Evolutionary conservation across 495 filamentous ascomycete genomes (phyloP).

Genomic region (Saxophila tyrrhenica): DNA sequence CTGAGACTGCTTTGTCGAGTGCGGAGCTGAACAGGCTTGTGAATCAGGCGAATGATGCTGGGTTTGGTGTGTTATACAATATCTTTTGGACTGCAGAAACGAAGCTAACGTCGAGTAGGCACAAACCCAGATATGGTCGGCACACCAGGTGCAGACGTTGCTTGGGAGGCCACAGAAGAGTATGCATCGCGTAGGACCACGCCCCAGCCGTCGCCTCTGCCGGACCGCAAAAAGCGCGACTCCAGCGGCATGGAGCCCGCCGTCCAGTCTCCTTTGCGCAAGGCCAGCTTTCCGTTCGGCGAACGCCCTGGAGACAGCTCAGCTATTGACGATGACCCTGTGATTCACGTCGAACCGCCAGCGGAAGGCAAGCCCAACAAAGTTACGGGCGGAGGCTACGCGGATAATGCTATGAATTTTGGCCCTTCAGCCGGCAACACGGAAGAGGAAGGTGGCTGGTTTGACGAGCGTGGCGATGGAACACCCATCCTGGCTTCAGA

Average conservation of each 20-base stretch:
- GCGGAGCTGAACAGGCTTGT: slow-evolving; percentile 89
- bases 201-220: slow-evolving; percentile 43
- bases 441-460: slow-evolving; percentile 37
- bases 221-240: slow-evolving; percentile 24
- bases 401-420: slow-evolving; percentile 34
- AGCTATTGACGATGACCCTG: slow-evolving; percentile 41
- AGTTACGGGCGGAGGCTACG: slow-evolving; percentile 41
- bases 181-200: slow-evolving; percentile 60
- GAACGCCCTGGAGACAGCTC: slow-evolving; percentile 16
- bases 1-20: slow-evolving; percentile 80
- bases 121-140: slow-evolving; percentile 26
- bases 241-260: slow-evolving; percentile 37
- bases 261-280: slow-evolving; percentile 48
- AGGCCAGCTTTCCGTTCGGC: slow-evolving; percentile 40
- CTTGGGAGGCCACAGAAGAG: slow-evolving; percentile 69
- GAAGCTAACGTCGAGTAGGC: slow-evolving; percentile 17
- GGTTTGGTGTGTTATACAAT: slow-evolving; percentile 41
- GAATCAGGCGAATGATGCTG: slow-evolving; percentile 52
- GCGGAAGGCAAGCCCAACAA: slow-evolving; percentile 42
- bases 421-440: slow-evolving; percentile 36
- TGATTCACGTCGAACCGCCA: slow-evolving; percentile 73
- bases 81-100: not conserved
- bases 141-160: slow-evolving; percentile 47
- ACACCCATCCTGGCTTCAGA: slow-evolving; percentile 88
- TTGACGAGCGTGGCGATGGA: slow-evolving; percentile 43